Evolutionary conservation across 2,329 filamentous ascomycete species (phyloP).

Genomic region (Colletotrichum zoysiae): DNA sequence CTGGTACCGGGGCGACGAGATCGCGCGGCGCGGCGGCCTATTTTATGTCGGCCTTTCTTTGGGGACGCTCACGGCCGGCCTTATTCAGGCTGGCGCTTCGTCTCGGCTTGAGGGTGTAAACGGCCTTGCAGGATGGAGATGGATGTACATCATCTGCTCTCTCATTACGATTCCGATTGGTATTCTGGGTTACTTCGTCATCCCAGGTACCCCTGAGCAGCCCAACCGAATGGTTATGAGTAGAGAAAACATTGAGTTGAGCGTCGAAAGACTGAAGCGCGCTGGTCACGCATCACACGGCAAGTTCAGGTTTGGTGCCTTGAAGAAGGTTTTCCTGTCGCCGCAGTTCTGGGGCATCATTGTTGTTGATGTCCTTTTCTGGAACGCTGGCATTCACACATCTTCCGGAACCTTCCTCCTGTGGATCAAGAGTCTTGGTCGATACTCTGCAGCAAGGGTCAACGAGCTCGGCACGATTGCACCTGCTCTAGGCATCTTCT

Average conservation of each 20-base stretch:
- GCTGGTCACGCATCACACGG: slow-evolving; percentile 57
- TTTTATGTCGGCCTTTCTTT: slow-evolving; percentile 59
- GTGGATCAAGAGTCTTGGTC: slow-evolving; percentile 57
- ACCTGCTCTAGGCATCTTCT: slow-evolving; percentile 29
- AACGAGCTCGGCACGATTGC: slow-evolving; percentile 56
- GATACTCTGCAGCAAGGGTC: slow-evolving; percentile 63
- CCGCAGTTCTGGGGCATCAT: slow-evolving; percentile 55
- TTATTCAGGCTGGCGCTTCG: slow-evolving; percentile 59
- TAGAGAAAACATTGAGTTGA: slow-evolving; percentile 44
- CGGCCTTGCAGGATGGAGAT: slow-evolving; percentile 59
- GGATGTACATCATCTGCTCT: slow-evolving; percentile 61
- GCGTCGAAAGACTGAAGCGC: slow-evolving; percentile 50
- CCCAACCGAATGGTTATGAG: slow-evolving; percentile 49
- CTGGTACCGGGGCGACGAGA: slow-evolving; percentile 61
- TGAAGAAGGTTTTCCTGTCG: slow-evolving; percentile 53
- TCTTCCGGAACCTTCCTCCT: slow-evolving; percentile 53
- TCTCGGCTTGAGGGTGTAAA: slow-evolving; percentile 57
- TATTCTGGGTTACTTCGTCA: slow-evolving; percentile 54
- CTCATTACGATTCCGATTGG: slow-evolving; percentile 58
- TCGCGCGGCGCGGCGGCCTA: slow-evolving; percentile 57
- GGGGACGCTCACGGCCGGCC: slow-evolving; percentile 58
- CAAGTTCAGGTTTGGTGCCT: slow-evolving; percentile 49
- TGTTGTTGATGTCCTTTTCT: slow-evolving; percentile 56
- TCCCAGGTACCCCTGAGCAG: slow-evolving; percentile 51
- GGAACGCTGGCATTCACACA: slow-evolving; percentile 60